Evolutionary conservation across 176 grass and related monocot genomes (phyloP).

Genomic region (Carex pumila): DNA sequence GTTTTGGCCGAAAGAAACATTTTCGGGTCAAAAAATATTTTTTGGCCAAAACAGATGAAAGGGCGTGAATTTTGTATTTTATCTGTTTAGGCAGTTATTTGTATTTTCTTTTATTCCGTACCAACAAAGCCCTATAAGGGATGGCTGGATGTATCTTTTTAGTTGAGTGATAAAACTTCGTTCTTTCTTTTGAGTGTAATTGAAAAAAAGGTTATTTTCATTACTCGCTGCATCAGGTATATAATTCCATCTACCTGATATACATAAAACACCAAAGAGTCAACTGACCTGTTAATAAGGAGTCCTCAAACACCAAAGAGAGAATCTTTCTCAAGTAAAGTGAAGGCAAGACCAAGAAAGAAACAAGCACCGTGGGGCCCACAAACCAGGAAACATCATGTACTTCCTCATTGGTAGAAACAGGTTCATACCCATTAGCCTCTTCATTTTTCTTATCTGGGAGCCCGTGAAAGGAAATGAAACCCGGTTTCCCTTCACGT

Average conservation of each 20-base stretch:
- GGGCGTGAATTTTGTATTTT: too few relatives aligned
- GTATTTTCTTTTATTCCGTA: too few relatives aligned
- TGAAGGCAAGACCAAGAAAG: conserved; percentile 76
- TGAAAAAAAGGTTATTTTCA: too few relatives aligned
- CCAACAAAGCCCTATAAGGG: too few relatives aligned
- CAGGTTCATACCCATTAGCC: not conserved
- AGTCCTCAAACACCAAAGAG: conserved; percentile 85
- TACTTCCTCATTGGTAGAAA: conserved; percentile 25
- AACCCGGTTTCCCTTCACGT: conserved; percentile 62
- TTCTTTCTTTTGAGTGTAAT: too few relatives aligned
- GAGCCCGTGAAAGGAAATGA: conserved; percentile 57
- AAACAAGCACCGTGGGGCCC: conserved; percentile 79
- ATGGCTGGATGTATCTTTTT: too few relatives aligned
- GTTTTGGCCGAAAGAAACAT: too few relatives aligned
- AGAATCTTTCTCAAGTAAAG: conserved; percentile 87
- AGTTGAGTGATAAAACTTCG: too few relatives aligned
- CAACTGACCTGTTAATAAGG: conserved; percentile 75
- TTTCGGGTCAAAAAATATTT: too few relatives aligned
- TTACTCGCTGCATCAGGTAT: too few relatives aligned
- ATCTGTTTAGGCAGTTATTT: too few relatives aligned
- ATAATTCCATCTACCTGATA: not conserved
- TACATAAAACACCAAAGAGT: not conserved
- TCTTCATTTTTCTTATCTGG: conserved; percentile 20
- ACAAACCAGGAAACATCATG: conserved; percentile 72
- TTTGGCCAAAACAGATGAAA: too few relatives aligned